phyloP scores from a whole-genome alignment of 192 early-diverging fungal genomes.

The Pilobolus umbonatus region DNA sequence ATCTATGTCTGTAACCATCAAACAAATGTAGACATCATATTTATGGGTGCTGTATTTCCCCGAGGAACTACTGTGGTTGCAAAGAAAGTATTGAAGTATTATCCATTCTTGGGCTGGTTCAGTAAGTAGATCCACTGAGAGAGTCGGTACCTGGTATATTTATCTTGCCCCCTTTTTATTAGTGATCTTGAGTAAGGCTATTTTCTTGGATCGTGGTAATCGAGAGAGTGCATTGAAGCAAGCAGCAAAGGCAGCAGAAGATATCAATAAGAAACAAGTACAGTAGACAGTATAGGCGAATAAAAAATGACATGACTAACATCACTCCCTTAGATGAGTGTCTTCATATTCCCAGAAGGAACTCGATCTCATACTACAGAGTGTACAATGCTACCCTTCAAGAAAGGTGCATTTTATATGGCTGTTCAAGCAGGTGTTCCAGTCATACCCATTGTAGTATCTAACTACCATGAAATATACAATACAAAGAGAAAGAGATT shows the following conservation, averaged over 20 bases:
- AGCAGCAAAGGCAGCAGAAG: conserved; percentile 66
- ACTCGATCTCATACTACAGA: conserved; percentile 72
- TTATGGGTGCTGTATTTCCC: conserved; percentile 62
- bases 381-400: conserved; percentile 80
- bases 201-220: conserved; percentile 88
- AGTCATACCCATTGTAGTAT: conserved; percentile 82
- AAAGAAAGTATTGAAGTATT: conserved; percentile 62
- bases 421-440: conserved; percentile 82
- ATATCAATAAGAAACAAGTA: conserved; percentile 71
- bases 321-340: conserved; percentile 43
- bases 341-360: conserved; percentile 92
- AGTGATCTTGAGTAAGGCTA: conserved; percentile 75
- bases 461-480: conserved; percentile 61
- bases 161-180: conserved; percentile 1
- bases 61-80: conserved; percentile 62
- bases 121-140: conserved; percentile 42
- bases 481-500: conserved; percentile 48
- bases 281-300: background rate
- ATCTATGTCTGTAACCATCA: conserved; percentile 84
- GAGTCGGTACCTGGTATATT: background rate
- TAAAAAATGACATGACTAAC: background rate
- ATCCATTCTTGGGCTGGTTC: conserved; percentile 72
- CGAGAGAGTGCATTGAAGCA: conserved; percentile 69
- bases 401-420: conserved; percentile 95
- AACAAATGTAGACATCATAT: conserved; percentile 67